Evolutionary conservation across 2,329 filamentous ascomycete genomes (phyloP).

Genomic region (Sclerotinia minor): DNA sequence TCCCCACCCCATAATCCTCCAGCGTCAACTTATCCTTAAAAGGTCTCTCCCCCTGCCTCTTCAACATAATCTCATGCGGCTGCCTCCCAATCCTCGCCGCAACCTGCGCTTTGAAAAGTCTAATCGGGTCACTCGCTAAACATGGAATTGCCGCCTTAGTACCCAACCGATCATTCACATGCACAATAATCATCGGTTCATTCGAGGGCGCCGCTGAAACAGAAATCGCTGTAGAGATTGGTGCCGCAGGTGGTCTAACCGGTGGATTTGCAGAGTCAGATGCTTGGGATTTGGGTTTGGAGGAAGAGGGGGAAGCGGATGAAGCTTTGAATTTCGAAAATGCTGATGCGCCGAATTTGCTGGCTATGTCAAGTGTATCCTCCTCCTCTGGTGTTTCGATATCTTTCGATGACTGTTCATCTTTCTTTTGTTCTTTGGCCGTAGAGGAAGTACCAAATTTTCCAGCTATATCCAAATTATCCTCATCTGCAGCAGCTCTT

Average conservation of each 20-base stretch:
- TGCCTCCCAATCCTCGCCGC: constrained; percentile 85
- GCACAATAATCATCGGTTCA: constrained; percentile 90
- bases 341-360: constrained; percentile 23
- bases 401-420: constrained; percentile 24
- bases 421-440: neutral
- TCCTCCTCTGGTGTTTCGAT: constrained; percentile 11
- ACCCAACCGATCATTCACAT: constrained; percentile 91
- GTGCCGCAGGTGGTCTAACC: constrained; percentile 31
- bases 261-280: constrained; percentile 29
- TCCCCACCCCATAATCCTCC: constrained; percentile 91
- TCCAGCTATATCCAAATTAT: constrained; percentile 40
- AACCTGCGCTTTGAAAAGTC: constrained; percentile 87
- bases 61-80: constrained; percentile 87
- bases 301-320: neutral
- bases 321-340: constrained; percentile 21
- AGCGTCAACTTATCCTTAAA: constrained; percentile 89
- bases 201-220: constrained; percentile 37
- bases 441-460: constrained; percentile 36
- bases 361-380: constrained; percentile 23
- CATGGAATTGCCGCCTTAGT: constrained; percentile 96
- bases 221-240: constrained; percentile 25
- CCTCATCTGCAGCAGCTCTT: constrained; percentile 35
- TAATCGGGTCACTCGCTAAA: constrained; percentile 78
- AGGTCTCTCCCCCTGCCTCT: constrained; percentile 86
- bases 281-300: neutral